Evolutionary conservation across 2,329 filamentous ascomycete genomes (phyloP), one percentile per base, ranked within the genome.

Genomic region (Thelonectria olida): DNA sequence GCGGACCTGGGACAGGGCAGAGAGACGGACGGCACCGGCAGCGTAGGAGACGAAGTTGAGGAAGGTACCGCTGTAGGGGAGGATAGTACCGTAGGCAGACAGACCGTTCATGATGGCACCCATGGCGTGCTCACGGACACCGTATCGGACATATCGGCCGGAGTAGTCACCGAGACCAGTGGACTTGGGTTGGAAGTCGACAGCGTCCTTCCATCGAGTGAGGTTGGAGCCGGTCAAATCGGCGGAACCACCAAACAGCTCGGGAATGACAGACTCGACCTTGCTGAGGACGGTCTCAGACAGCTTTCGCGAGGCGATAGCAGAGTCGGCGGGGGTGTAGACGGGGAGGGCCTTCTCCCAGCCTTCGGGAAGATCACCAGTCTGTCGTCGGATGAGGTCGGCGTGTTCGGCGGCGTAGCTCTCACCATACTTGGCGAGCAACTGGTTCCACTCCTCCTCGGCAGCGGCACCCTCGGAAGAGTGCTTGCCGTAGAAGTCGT

Each of bases 21-120:
- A 97, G 64, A 99, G 89, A 82, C 96, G 95, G 77, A 98, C 91
- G 74, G 96, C 90, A 81, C 96, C 96, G 69, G 96, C 93, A 71
- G 92, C 95, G 80, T 99, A 99, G 23, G 95, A 98, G 72, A 98
- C 93, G 81, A 99, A 99, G 91, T 98, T 99, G 72, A 99, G 86
- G 90, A 99, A 99, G 74, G 96, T 98, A 82, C 96, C 96, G 70
- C 89, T 89, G 72, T 94, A 97, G 72, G 96, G 96, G 76, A 99
- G 90, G 76, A 97, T 85, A 75, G 93, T 97, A 73, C 96, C 96
- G 81, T 98, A 99, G 66, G 94, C 96, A 67, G 93, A 89, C 62
- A 99, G 86, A 83, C 96, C 96, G 86, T 97, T 97, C 84, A 96
- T 91, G 81, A 96, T 92, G 74, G 92, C 92, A 76, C 91, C 92